Base-by-base conservation (phyloP, 345 rosid genomes). In the Acer yangbiense region DNA sequence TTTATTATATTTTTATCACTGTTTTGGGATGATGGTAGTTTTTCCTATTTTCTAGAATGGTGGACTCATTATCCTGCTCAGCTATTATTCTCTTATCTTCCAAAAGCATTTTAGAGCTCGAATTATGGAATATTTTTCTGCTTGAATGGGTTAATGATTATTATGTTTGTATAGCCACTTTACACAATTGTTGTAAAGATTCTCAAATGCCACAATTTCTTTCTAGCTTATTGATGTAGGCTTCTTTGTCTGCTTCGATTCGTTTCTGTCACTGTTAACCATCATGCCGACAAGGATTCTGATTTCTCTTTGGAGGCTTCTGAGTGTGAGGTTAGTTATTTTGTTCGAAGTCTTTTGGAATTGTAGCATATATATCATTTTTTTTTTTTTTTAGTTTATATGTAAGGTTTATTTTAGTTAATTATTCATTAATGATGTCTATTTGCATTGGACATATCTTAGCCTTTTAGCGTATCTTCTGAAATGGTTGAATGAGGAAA, bases 201-300 rank as follows among this genome's bases (percentile, higher is more conserved):
- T 78, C 83, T 70, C 65, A 80, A 7, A 43, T 32, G 43, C 23
- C 18, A 46, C 27, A 73, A 75, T 78, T 54, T 74, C 9, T 64
- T 85, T 89, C 89, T 98, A 96, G 99, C 97, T 96, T 79, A 94
- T 96, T 84, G 81, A 88, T 89, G 97, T 93, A 83, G 98, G 99
- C 73, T 91, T 96, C 91, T 92, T 96, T 82, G 97, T 94, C 81
- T 96, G 99, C 90, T 83, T 92, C 76, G 97, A 96, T 87, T 94
- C 98, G 25, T 96, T 96, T 85, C 90, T 96, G 78, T 96, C 99
- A 68, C 82, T 96, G 92, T 83, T 96, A 87, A 94, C 98, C 74
- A 87, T 96, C 88, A 92, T 96, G 98, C 99, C 99, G 69, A 86
- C 94, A 80, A 89, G 97, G 85, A 87, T 96, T 55, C 27, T 91